Evolutionary conservation across 768 basidiomycete species (phyloP).

Genomic region (Lactarius sanguifluus): DNA sequence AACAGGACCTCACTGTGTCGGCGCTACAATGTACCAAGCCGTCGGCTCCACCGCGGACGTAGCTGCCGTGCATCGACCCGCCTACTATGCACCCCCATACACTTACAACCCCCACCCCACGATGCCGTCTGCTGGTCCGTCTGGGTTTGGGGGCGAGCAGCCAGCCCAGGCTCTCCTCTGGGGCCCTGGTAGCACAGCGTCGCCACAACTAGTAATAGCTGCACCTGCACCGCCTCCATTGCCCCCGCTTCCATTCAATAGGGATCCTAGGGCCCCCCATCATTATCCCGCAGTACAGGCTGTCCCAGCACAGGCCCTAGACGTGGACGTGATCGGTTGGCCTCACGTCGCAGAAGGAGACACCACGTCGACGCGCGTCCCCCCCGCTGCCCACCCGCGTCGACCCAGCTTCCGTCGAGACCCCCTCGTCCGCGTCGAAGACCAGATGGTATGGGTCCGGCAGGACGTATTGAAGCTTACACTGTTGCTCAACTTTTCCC

Average conservation of each 20-base stretch:
- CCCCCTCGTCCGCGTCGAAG: constrained; percentile 19
- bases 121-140: neutral
- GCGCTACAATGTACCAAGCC: neutral
- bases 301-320: neutral
- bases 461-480: constrained; percentile 14
- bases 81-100: neutral
- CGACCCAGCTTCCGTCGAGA: neutral
- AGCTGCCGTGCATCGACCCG: neutral
- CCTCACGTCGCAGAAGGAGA: neutral
- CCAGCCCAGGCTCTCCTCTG: neutral
- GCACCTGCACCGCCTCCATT: neutral
- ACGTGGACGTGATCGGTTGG: neutral
- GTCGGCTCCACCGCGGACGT: neutral
- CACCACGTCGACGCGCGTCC: neutral
- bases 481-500: constrained; percentile 18
- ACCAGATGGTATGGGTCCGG: constrained; percentile 7
- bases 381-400: neutral
- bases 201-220: neutral
- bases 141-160: neutral
- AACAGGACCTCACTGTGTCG: neutral
- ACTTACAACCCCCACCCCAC: neutral
- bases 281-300: neutral
- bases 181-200: neutral
- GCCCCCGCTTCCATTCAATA: neutral
- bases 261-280: neutral